Base-by-base conservation (phyloP, 2,329 filamentous ascomycete genomes). In the Beauveria bassiana region DNA sequence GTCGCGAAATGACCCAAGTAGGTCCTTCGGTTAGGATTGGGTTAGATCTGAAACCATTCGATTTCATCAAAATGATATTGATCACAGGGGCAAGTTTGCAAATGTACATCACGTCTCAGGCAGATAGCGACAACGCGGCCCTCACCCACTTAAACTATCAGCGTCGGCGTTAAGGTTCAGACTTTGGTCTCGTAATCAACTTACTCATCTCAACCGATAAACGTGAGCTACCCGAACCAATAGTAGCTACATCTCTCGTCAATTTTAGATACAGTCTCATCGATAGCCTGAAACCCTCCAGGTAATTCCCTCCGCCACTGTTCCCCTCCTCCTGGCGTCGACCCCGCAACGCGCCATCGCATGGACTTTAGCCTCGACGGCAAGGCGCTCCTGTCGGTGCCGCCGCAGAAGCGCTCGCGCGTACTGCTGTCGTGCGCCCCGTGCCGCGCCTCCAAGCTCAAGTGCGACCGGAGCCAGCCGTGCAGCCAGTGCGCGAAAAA, bases 391-490 rank as follows among this genome's bases (percentile, higher is more conserved):
- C 61, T 51, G 14, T 24, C 61, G 28, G 58, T 63, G 20, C 53
- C 50, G 64, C 42, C 24, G 34, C 68, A 72, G 47, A 83, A 81
- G 68, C 77, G 81, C 28, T 75, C 73, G 22, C 75, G 81, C 40
- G 72, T 82, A 24, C 72, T 82, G 3, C 77, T 84, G 24, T 82
- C 79, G 3, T 84, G 81, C 64, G 78, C 72, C 8, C 76, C 79
- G 2, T 84, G 81, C 65, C 80, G 81, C 55, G 63, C 66, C 59
- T 83, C 80, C 45, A 84, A 84, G 72, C 77, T 83, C 31, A 84
- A 83, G 65, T 85, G 82, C 69, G 81, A 85, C 68, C 79, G 82
- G 55, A 70, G 71, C 6, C 68, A 75, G 49, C 82, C 82, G 54
- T 85, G 82, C 69, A 69, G 73, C 12, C 80, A 83, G 69, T 85